Evolutionary conservation across 371 early-diverging fungal genomes (phyloP).

Genomic region (Rhizoclosmatium hyalinum): DNA sequence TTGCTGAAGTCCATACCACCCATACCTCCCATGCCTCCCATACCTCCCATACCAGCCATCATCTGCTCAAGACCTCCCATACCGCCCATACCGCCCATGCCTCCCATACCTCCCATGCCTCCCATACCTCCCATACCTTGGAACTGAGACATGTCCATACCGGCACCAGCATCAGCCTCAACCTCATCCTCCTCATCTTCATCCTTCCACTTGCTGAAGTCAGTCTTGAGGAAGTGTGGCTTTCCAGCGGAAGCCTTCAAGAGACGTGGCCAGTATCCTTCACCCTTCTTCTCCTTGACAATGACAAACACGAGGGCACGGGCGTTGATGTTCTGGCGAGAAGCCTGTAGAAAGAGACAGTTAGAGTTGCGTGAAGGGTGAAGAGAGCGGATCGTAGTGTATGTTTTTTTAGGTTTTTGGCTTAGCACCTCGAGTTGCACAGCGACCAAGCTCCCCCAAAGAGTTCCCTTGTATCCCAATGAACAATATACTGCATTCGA

Average conservation of each 20-base stretch:
- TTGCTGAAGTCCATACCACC: conserved; percentile 39
- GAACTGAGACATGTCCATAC: conserved; percentile 41
- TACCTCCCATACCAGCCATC: conserved; percentile 46
- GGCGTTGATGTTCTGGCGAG: conserved; percentile 70
- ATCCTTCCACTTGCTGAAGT: conserved; percentile 91
- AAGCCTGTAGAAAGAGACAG: conserved; percentile 55
- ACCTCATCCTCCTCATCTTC: conserved; percentile 93
- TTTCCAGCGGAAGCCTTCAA: conserved; percentile 69
- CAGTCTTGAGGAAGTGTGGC: conserved; percentile 84
- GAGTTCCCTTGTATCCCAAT: too few species aligned
- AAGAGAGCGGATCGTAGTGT: background rate
- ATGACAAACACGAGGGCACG: conserved; percentile 70
- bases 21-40: conserved; percentile 37
- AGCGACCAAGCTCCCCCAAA: too few species aligned
- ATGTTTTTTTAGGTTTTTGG: background rate
- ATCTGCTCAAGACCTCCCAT: conserved; percentile 32
- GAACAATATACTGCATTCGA: too few species aligned
- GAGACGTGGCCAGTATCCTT: conserved; percentile 86
- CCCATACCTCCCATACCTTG: conserved; percentile 54
- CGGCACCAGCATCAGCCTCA: conserved; percentile 37
- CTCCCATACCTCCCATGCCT: conserved; percentile 44
- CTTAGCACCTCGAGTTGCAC: background rate
- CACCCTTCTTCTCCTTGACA: conserved; percentile 70
- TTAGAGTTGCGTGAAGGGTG: conserved; percentile 1
- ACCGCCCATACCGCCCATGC: conserved; percentile 53